These are phyloP conservation scores for Nicotiana knightiana DNA, from an alignment of 257 asterid species.

Conservation along the genomic window DNA sequence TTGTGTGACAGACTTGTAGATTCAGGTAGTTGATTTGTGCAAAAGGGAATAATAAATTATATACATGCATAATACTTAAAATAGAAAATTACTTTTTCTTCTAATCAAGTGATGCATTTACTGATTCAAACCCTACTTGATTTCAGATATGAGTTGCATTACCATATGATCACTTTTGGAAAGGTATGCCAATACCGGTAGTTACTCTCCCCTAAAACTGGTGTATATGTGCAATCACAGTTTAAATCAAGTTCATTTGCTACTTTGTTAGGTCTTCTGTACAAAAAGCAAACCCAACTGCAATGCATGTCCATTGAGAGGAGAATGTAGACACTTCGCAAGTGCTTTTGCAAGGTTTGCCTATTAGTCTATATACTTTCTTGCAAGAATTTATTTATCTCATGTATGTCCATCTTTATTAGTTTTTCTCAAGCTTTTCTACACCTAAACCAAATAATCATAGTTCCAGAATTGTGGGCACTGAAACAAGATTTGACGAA, in stretches of 20 bases:
- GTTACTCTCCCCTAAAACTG: neutral
- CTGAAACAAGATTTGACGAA: neutral
- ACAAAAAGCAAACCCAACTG: slow-evolving; percentile 57
- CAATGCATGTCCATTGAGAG: slow-evolving; percentile 57
- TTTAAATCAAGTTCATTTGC: slow-evolving; percentile 1
- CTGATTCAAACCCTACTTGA: slow-evolving; percentile 8
- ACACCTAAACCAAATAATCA: neutral
- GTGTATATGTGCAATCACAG: neutral
- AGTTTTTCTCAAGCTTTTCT: neutral
- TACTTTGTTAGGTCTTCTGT: slow-evolving; percentile 36
- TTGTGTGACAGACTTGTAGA: neutral
- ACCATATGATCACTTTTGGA: slow-evolving; percentile 56
- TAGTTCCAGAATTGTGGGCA: neutral
- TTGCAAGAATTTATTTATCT: neutral
- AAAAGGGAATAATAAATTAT: neutral
- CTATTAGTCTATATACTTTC: neutral
- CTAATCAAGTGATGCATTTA: neutral
- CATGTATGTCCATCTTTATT: neutral
- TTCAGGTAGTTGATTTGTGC: neutral
- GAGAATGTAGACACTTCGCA: slow-evolving; percentile 59
- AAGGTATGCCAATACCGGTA: slow-evolving; percentile 30
- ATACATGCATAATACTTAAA: neutral
- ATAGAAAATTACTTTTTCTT: neutral
- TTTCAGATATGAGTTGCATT: slow-evolving; percentile 46
- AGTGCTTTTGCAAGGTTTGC: slow-evolving; percentile 54